Evolutionary conservation across 192 early-diverging fungal species (phyloP), one percentile per base, ranked within the genome.

Genomic region (Coemansia sp.): DNA sequence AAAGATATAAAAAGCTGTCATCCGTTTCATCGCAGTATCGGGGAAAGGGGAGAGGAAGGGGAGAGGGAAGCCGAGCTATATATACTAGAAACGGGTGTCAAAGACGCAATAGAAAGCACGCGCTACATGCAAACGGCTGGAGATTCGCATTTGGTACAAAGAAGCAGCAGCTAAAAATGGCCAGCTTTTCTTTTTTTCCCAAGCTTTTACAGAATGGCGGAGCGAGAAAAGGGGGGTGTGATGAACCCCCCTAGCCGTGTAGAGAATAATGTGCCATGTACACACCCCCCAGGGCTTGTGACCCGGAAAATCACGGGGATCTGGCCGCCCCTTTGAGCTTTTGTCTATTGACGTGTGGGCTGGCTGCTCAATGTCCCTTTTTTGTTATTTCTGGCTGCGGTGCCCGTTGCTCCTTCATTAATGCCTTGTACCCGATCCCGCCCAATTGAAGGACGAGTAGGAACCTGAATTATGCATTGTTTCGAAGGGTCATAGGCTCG

Each of bases 1-100:
- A 62, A 35, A 43, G 41, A 46, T 57, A 35, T 25, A 52, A 52
- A 57, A 57, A 57, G 55, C 55, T 57, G 14, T 36, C 55, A 13
- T 52, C 23, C 55, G 34, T 57, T 57, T 17, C 55, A 57, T 57
- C 55, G 55, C 55, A 62, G 40, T 38, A 62, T 42, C 35, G 19
- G 61, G 53, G 35, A 62, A 69, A 53, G 20, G 19, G 34, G 15
- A 63, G 52, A 54, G 62, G 50, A 33, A 63, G 36, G 36, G 60
- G 34, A 36, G 34, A 29, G 29, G 29, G 29, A 40, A 40, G 38
- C 38, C 17, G 3, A 19, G 20, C 34, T 57, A 14, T 57, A 57
- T 57, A 57, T 57, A 57, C 34, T 19, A 9, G 4, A 57, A 36
- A 13, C 34, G 55, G 55, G 29, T 57, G 55, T 57, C 55, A 57